Percentiles rank a stretch among this genome's conserved stretches.
phyloP scores from a whole-genome alignment of 805 yeast species.

The Zygosaccharomyces lentus region DNA sequence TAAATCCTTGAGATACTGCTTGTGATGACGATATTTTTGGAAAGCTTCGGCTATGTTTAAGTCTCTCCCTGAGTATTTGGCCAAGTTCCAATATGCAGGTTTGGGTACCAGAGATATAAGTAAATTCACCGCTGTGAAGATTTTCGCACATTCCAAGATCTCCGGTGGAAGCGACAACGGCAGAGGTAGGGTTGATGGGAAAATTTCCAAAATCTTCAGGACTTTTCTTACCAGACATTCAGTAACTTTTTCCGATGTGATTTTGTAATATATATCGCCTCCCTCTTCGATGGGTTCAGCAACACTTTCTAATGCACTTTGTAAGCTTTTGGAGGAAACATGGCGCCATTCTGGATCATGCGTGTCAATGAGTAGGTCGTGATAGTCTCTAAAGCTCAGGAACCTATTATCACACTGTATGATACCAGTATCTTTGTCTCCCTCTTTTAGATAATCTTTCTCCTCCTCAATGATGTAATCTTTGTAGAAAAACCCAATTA shows the following conservation, averaged over 20 bases:
- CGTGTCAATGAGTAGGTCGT: constrained; percentile 30
- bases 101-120: constrained; percentile 48
- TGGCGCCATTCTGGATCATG: constrained; percentile 28
- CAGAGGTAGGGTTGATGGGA: constrained; percentile 38
- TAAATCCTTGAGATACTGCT: constrained; percentile 14
- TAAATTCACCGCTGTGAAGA: constrained; percentile 37
- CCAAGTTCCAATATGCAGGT: constrained; percentile 33
- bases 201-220: constrained; percentile 30
- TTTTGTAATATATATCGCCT: constrained; percentile 44
- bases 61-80: constrained; percentile 14
- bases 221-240: constrained; percentile 40
- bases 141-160: constrained; percentile 37
- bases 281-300: constrained; percentile 42
- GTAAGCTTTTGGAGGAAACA: constrained; percentile 20
- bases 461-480: constrained; percentile 17
- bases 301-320: constrained; percentile 30
- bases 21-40: constrained; percentile 30
- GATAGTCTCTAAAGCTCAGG: constrained; percentile 32
- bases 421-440: not conserved
- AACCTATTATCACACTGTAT: constrained; percentile 16
- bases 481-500: constrained; percentile 26
- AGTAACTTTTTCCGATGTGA: constrained; percentile 39
- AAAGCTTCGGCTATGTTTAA: constrained; percentile 33
- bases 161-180: constrained; percentile 31
- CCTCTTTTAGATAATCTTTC: constrained; percentile 17